Base-by-base conservation (phyloP, 371 early-diverging fungal genomes). In the Actinomortierella wolfii region DNA sequence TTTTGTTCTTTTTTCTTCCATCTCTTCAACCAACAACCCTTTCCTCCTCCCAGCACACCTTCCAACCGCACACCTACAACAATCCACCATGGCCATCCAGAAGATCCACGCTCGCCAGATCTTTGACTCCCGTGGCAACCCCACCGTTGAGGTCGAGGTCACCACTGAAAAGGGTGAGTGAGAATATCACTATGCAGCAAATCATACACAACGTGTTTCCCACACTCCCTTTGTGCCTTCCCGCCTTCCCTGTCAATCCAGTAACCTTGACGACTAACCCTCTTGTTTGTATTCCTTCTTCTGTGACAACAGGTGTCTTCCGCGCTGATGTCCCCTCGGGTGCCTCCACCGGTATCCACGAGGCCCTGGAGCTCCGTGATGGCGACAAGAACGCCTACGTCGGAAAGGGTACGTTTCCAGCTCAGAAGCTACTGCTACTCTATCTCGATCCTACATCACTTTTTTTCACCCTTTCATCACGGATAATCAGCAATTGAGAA, bases 61-160 rank as follows among this genome's bases (percentile, higher is more conserved):
- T 20, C 59, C 24, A 51, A 15, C 24, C 49, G 15, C 54, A 41
- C 42, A 23, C 54, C 24, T 54, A 21, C 25, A n/a, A n/a, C 44
- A 18, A 42, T 47, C 20, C 51, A 68, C 46, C 41, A 85, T 82
- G 81, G 51, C 89, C 57, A 86, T 92, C 76, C 79, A 78, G 59
- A 86, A 91, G 77, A 87, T 97, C 66, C 90, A 91, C 86, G 98
- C 98, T 67, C 94, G 99, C 79, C 97, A 97, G 84, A 97, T 99
- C 84, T 97, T 98, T 68, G 97, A 98, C 84, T 99, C 99, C 56
- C 90, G 99, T 68, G 99, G 99, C 60, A 95, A 94, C 87, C 99
- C 99, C 55, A 99, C 99, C 59, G 93, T 98, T 57, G 99, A 99
- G 85, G 98, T 98, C 40, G 99, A 99, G 63, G 85, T 99, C 68